A percentile compares a stretch with the other conserved stretches of the same genome.
phyloP scores from a whole-genome alignment of 768 basidiomycete species.

The Ephemerocybe angulata region DNA sequence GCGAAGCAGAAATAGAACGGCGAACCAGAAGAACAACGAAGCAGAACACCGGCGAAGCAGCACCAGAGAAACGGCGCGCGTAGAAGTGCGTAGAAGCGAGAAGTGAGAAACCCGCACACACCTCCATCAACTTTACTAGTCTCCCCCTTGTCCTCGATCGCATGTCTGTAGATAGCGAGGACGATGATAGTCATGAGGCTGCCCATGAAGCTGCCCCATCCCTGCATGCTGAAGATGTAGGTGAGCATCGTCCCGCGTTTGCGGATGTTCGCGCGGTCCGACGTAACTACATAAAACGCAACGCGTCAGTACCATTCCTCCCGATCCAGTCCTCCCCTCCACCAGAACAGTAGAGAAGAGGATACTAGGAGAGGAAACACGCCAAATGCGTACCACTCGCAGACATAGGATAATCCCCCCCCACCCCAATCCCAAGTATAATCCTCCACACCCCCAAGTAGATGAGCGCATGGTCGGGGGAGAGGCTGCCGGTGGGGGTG shows the following conservation, averaged over 20 bases:
- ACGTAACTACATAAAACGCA: no score
- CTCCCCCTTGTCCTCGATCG: constrained; percentile 56
- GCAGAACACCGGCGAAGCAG: no score
- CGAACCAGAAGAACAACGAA: no score
- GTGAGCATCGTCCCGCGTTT: constrained; percentile 66
- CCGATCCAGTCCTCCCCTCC: no score
- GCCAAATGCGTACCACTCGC: no score
- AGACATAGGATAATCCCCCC: constrained; percentile 79
- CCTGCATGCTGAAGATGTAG: constrained; percentile 75
- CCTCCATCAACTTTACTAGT: constrained; percentile 69
- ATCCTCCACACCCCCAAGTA: constrained; percentile 68
- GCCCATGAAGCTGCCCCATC: constrained; percentile 71
- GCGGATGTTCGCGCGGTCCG: constrained; percentile 60
- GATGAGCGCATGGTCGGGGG: constrained; percentile 50
- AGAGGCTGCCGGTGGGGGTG: constrained; percentile 58
- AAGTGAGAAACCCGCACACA: constrained; percentile 26
- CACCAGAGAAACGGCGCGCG: no score
- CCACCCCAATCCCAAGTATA: constrained; percentile 72
- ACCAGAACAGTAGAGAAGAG: no score
- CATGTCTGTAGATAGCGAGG: constrained; percentile 56
- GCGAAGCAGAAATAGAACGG: no score
- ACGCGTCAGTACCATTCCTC: no score
- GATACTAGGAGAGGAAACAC: no score
- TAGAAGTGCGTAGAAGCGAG: no score
- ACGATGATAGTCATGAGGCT: constrained; percentile 61